These are phyloP conservation scores for Chaetomiaceae sp. DNA, from an alignment of 2,329 filamentous ascomycete genomes.

Conservation along the genomic window DNA sequence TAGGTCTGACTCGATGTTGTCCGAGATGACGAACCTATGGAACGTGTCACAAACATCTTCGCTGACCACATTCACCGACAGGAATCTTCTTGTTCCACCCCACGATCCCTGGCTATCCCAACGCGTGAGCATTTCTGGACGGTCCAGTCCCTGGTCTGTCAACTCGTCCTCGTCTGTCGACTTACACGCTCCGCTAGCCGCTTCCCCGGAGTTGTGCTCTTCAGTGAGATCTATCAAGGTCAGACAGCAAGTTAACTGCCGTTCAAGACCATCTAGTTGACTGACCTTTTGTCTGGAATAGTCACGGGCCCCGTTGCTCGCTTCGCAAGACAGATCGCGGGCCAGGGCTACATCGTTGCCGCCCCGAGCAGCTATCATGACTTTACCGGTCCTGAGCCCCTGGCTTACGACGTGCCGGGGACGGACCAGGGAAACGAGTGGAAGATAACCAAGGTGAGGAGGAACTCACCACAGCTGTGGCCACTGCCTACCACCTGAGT, in stretches of 20 bases:
- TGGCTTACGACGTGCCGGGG: conserved; percentile 81
- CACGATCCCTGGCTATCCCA: conserved; percentile 75
- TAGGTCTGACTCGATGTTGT: conserved; percentile 10
- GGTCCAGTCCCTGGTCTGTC: too few relatives aligned
- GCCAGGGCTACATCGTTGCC: conserved; percentile 88
- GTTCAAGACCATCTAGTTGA: not conserved
- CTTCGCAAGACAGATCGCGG: conserved; percentile 86
- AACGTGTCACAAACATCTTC: too few relatives aligned
- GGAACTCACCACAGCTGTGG: too few relatives aligned
- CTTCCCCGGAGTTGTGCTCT: conserved; percentile 83
- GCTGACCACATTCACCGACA: conserved; percentile 33
- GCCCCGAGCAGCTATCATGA: conserved; percentile 91
- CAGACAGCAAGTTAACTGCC: conserved; percentile 16
- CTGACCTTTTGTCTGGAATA: conserved; percentile 31
- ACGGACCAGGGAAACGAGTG: conserved; percentile 83
- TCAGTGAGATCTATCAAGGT: conserved; percentile 97
- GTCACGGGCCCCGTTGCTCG: conserved; percentile 87
- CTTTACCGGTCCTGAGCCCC: conserved; percentile 77
- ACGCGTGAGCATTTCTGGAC: conserved; percentile 56
- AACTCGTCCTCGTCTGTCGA: too few relatives aligned
- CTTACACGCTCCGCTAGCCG: conserved; percentile 37
- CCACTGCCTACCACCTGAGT: too few relatives aligned
- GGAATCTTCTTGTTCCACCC: conserved; percentile 89
- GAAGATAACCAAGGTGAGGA: conserved; percentile 73
- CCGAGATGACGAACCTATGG: too few relatives aligned